Evolutionary conservation across 139 green algal species (phyloP).

Genomic region (Marvania coccoides): DNA sequence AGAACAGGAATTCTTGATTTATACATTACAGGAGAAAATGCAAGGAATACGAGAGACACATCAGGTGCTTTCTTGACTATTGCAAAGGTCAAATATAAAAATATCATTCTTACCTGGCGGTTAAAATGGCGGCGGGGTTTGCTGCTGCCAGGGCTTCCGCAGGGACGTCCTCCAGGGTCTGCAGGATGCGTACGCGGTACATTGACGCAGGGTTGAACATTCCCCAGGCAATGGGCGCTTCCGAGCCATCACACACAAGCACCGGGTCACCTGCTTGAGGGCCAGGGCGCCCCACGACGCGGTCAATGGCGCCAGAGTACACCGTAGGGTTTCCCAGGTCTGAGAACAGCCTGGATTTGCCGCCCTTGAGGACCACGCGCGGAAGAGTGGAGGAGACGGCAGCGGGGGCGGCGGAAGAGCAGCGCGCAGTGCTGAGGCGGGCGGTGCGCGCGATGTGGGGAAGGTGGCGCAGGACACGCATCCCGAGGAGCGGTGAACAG

Average conservation of each 20-base stretch:
- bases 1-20: too few species aligned
- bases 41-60: too few species aligned
- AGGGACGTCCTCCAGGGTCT: neutral
- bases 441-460: too few species aligned
- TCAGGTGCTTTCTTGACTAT: too few species aligned
- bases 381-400: neutral
- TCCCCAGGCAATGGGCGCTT: constrained; percentile 57
- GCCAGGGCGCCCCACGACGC: constrained; percentile 40
- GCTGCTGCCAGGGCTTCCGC: neutral
- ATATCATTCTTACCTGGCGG: too few species aligned
- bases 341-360: constrained; percentile 60
- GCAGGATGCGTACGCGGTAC: constrained; percentile 54
- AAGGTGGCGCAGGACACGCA: too few species aligned
- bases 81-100: too few species aligned
- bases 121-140: neutral
- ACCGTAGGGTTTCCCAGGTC: constrained; percentile 35
- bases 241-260: constrained; percentile 41
- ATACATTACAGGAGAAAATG: too few species aligned
- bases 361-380: constrained; percentile 54
- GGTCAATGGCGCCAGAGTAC: constrained; percentile 63
- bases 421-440: too few species aligned
- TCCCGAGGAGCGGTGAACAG: too few species aligned
- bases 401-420: neutral
- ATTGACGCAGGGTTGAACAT: constrained; percentile 74
- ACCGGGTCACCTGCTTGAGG: constrained; percentile 52